phyloP scores from a whole-genome alignment of 495 filamentous ascomycete species.

The Hypoxylon intermedium region DNA sequence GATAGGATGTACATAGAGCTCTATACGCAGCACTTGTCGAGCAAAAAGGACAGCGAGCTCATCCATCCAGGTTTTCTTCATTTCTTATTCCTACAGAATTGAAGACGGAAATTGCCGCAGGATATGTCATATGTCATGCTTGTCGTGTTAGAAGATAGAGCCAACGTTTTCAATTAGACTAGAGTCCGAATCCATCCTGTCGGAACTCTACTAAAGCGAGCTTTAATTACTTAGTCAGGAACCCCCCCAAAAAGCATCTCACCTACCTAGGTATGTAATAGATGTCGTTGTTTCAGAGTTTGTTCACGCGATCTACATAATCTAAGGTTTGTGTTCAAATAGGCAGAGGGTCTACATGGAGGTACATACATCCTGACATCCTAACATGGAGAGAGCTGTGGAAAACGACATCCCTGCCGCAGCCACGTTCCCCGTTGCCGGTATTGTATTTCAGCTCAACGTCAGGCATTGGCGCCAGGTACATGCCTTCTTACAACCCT shows the following conservation, averaged over 20 bases:
- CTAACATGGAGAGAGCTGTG: conserved; percentile 1
- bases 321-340: conserved; percentile 11
- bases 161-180: conserved; percentile 24
- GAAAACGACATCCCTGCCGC: conserved; percentile 18
- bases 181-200: conserved; percentile 28
- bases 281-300: conserved; percentile 23
- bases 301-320: conserved; percentile 15
- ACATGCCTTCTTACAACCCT: conserved; percentile 14
- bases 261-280: too few relatives aligned
- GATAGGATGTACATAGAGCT: too few relatives aligned
- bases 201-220: conserved; percentile 25
- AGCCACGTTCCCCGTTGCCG: conserved; percentile 22
- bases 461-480: conserved; percentile 12
- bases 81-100: too few relatives aligned
- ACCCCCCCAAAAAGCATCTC: too few relatives aligned
- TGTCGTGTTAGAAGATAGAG: conserved; percentile 15
- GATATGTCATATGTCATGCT: conserved; percentile 12
- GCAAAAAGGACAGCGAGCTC: too few relatives aligned
- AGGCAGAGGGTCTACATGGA: neutral
- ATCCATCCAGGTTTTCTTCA: too few relatives aligned
- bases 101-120: conserved; percentile 16
- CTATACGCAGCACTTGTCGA: too few relatives aligned
- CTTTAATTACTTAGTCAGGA: conserved; percentile 30
- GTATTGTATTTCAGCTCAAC: conserved; percentile 5
- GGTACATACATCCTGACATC: conserved; percentile 2